These are phyloP conservation scores for Acer yangbiense DNA, from an alignment of 345 rosid genomes.

Conservation along the genomic window DNA sequence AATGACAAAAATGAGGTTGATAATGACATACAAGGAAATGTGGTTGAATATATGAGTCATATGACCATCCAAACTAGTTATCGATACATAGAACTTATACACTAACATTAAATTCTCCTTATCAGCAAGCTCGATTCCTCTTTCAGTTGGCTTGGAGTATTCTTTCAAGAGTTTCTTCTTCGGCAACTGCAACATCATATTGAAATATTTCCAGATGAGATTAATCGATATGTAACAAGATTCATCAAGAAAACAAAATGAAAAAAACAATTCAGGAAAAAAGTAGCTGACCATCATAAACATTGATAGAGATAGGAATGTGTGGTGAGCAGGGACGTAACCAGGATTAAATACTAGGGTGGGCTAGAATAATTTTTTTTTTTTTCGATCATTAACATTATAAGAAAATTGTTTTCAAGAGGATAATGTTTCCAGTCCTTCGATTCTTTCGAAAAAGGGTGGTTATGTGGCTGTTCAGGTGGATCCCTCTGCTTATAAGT, in stretches of 20 bases:
- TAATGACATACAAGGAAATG: not conserved
- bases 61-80: not conserved
- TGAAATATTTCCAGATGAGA: not conserved
- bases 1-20: not conserved
- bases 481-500: too few relatives aligned
- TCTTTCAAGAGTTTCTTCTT: constrained; percentile 38
- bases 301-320: constrained; percentile 41
- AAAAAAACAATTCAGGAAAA: not conserved
- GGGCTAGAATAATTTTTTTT: too few relatives aligned
- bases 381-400: too few relatives aligned
- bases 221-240: not conserved
- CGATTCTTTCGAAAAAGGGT: too few relatives aligned
- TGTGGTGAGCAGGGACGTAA: constrained; percentile 15
- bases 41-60: not conserved
- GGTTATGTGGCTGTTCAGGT: too few relatives aligned
- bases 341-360: too few relatives aligned
- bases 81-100: constrained; percentile 8
- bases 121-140: constrained; percentile 7
- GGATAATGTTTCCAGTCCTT: too few relatives aligned
- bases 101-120: not conserved
- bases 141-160: constrained; percentile 64
- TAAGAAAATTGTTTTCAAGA: too few relatives aligned
- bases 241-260: not conserved
- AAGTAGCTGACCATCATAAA: constrained; percentile 43
- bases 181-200: constrained; percentile 22